phyloP scores from a whole-genome alignment of 352 stramenopile species.

The Globisporangium emineosum region DNA sequence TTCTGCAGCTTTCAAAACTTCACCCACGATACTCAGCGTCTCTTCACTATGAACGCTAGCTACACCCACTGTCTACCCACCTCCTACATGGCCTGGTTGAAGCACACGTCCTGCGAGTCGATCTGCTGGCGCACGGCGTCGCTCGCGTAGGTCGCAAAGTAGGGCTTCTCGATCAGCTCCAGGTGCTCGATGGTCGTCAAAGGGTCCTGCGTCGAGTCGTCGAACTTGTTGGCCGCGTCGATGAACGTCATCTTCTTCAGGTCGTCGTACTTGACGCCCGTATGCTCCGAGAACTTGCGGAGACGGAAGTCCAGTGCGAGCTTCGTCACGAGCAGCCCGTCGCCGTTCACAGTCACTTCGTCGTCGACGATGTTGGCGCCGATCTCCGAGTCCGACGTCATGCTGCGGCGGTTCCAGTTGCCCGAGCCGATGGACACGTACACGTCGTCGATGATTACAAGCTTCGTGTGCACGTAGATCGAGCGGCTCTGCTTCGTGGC shows the following conservation, averaged over 20 bases:
- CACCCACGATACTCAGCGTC: background rate
- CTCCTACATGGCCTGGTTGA: background rate
- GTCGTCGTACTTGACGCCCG: constrained; percentile 28
- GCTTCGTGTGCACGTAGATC: constrained; percentile 80
- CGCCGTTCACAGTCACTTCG: constrained; percentile 21
- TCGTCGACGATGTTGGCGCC: constrained; percentile 50
- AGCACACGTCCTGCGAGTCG: constrained; percentile 21
- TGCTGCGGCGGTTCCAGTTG: constrained; percentile 90
- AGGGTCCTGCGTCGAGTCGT: constrained; percentile 22
- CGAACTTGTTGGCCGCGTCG: constrained; percentile 34
- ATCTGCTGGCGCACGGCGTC: constrained; percentile 20
- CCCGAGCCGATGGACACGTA: constrained; percentile 76
- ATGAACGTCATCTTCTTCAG: constrained; percentile 42
- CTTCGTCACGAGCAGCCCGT: constrained; percentile 33
- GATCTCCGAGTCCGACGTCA: constrained; percentile 63
- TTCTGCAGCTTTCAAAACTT: background rate
- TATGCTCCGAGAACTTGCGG: constrained; percentile 61
- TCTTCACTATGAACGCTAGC: background rate
- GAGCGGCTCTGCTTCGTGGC: constrained; percentile 40
- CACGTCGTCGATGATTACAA: constrained; percentile 72
- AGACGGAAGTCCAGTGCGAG: constrained; percentile 49
- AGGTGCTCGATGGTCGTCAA: constrained; percentile 30
- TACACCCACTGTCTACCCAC: background rate
- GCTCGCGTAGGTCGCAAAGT: constrained; percentile 21
- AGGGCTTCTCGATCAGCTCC: constrained; percentile 22